Conservation (phyloP, 1,139 yeast species). For the Debaryomycetaceae sp. region DNA sequence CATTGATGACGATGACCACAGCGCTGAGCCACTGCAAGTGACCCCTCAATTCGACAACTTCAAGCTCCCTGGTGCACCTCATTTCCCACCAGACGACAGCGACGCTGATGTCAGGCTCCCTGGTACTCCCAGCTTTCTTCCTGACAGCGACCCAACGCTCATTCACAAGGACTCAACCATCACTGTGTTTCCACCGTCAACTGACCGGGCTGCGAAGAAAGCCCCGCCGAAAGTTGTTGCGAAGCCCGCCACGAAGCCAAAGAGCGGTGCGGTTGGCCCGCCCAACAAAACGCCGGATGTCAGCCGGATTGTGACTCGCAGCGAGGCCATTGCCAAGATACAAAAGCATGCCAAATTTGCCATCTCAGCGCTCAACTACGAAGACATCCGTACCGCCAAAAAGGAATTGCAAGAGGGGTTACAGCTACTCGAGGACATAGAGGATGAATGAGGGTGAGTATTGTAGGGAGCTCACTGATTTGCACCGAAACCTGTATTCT, state of each 20-base stretch:
- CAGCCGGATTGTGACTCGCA: conserved; percentile 47
- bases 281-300: conserved; percentile 22
- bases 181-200: conserved; percentile 30
- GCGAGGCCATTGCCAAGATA: conserved; percentile 61
- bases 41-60: conserved; percentile 2
- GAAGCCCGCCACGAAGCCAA: conserved; percentile 7
- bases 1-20: conserved; percentile 9
- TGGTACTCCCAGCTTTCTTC: conserved; percentile 30
- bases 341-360: conserved; percentile 91
- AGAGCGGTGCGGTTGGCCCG: neutral
- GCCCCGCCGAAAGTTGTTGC: neutral
- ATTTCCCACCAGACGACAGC: conserved; percentile 11
- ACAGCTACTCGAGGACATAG: conserved; percentile 27
- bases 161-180: conserved; percentile 39
- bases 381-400: conserved; percentile 79
- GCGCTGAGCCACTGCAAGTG: conserved; percentile 3
- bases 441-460: conserved; percentile 5
- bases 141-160: conserved; percentile 33
- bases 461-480: no score
- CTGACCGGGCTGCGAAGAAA: conserved; percentile 3
- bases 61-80: conserved; percentile 28
- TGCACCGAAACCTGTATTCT: no score
- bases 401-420: conserved; percentile 67
- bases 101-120: conserved; percentile 16
- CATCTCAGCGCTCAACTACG: conserved; percentile 89